These are phyloP conservation scores for Ascochyta fabae DNA, from an alignment of 2,329 filamentous ascomycete genomes.

Conservation along the genomic window DNA sequence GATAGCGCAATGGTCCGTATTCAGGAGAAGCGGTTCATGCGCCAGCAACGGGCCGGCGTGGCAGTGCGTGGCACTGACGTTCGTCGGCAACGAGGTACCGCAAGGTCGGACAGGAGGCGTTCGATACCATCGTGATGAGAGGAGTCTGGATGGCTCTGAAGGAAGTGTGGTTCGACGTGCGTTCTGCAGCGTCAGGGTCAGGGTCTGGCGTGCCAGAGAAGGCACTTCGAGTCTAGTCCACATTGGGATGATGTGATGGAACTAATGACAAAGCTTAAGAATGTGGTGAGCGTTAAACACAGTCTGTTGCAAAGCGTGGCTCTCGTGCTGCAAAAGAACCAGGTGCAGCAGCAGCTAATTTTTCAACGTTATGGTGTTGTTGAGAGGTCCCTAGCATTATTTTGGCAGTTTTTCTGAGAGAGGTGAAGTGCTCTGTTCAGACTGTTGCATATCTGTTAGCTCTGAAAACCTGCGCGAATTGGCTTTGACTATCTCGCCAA, in stretches of 20 bases:
- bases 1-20: conserved; percentile 23
- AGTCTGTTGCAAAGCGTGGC: too few relatives aligned
- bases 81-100: not conserved
- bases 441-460: too few relatives aligned
- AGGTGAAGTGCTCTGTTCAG: too few relatives aligned
- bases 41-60: conserved; percentile 14
- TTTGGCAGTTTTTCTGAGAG: too few relatives aligned
- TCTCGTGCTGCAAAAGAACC: too few relatives aligned
- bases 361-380: too few relatives aligned
- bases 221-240: not conserved
- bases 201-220: not conserved
- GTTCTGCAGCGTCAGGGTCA: not conserved
- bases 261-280: too few relatives aligned
- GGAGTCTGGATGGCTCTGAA: not conserved
- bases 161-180: not conserved
- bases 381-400: too few relatives aligned
- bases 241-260: not conserved
- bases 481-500: too few relatives aligned
- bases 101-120: not conserved
- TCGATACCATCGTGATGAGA: not conserved
- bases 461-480: too few relatives aligned
- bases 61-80: conserved; percentile 19
- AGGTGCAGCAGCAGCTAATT: too few relatives aligned
- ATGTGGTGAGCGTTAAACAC: too few relatives aligned
- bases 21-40: conserved; percentile 27